These are phyloP conservation scores for Rhizopogon sp. DNA, from an alignment of 768 basidiomycete genomes.

Conservation along the genomic window DNA sequence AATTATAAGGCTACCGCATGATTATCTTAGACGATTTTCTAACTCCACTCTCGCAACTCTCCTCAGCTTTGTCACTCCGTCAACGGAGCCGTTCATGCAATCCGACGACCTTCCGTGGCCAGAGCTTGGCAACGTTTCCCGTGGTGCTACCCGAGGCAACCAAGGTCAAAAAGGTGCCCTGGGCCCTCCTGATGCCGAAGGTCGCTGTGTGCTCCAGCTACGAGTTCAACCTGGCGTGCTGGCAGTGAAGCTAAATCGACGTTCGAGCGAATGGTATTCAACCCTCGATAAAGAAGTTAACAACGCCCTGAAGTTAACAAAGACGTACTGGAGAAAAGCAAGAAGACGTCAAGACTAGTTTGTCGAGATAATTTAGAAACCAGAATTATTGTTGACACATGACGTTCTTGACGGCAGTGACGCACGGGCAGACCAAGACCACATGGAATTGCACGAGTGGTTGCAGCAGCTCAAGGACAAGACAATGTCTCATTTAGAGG, in stretches of 20 bases:
- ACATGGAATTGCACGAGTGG: conserved; percentile 88
- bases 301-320: conserved; percentile 76
- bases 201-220: conserved; percentile 73
- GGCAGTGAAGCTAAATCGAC: conserved; percentile 66
- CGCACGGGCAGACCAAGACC: conserved; percentile 79
- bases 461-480: conserved; percentile 84
- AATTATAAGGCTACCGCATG: conserved; percentile 30
- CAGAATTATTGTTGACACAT: conserved; percentile 5
- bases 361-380: conserved; percentile 9
- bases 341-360: conserved; percentile 70
- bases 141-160: conserved; percentile 79
- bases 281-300: conserved; percentile 75
- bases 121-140: conserved; percentile 79
- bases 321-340: conserved; percentile 85
- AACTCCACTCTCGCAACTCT: conserved; percentile 30
- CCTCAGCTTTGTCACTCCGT: conserved; percentile 12
- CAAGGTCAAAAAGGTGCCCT: conserved; percentile 83
- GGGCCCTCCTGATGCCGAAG: conserved; percentile 65
- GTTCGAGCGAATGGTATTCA: conserved; percentile 81
- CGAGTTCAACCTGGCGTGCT: conserved; percentile 82
- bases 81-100: conserved; percentile 27
- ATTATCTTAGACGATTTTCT: conserved; percentile 31
- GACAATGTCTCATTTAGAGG: conserved; percentile 82
- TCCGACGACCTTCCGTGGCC: conserved; percentile 83
- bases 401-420: conserved; percentile 30